These are phyloP conservation scores for Centella asiatica DNA, from an alignment of 129 eudicot species.

Conservation along the genomic window DNA sequence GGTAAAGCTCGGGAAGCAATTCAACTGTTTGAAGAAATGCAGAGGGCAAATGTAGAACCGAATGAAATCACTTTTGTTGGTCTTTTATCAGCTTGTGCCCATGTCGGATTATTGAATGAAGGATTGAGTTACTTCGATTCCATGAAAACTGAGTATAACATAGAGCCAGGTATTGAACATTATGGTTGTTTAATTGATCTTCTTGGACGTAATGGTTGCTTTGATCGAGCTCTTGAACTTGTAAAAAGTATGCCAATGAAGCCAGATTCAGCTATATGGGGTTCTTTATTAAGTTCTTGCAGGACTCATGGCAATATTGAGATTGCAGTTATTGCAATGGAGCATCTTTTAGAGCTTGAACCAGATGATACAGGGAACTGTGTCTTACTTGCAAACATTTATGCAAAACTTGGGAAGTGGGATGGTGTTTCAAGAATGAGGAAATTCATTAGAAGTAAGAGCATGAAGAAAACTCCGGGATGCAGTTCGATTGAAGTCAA, in stretches of 20 bases:
- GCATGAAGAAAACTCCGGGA: constrained; percentile 54
- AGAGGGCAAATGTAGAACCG: constrained; percentile 33
- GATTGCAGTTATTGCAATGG: constrained; percentile 44
- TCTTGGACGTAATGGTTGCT: constrained; percentile 45
- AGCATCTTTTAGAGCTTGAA: constrained; percentile 47
- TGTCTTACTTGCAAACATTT: constrained; percentile 48
- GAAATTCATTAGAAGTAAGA: constrained; percentile 39
- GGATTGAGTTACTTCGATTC: constrained; percentile 46
- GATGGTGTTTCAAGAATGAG: constrained; percentile 51
- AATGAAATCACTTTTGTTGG: constrained; percentile 58
- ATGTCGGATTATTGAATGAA: constrained; percentile 39
- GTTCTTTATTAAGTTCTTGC: constrained; percentile 53
- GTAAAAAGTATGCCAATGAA: constrained; percentile 44
- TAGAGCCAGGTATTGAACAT: constrained; percentile 49
- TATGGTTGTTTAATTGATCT: constrained; percentile 58
- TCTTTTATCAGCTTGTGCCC: constrained; percentile 62
- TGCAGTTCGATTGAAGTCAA: constrained; percentile 48
- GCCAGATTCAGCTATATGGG: constrained; percentile 61
- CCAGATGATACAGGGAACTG: constrained; percentile 57
- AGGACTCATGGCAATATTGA: constrained; percentile 41
- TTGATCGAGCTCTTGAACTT: constrained; percentile 37
- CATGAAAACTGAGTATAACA: constrained; percentile 35
- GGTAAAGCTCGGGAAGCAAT: constrained; percentile 50
- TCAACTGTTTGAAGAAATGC: constrained; percentile 40
- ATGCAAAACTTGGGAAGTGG: constrained; percentile 56